A percentile compares a stretch with the other conserved stretches of the same genome.
These are phyloP conservation scores for Backusella sp. DNA, from an alignment of 192 early-diverging fungal species.

Conservation along the genomic window DNA sequence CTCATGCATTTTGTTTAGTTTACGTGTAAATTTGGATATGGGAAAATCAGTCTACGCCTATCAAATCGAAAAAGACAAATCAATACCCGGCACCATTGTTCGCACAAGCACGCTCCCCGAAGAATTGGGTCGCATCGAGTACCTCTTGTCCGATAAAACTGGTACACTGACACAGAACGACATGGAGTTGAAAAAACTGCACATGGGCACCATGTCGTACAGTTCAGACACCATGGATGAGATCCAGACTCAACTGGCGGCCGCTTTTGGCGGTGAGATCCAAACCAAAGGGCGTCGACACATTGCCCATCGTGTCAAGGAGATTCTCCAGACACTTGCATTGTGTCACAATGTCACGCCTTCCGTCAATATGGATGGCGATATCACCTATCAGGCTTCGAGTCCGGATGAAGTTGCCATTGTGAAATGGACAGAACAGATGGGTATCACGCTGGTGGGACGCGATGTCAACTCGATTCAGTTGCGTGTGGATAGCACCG, in stretches of 20 bases:
- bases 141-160: constrained; percentile 93
- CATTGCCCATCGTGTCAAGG: constrained; percentile 78
- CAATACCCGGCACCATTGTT: constrained; percentile 86
- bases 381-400: constrained; percentile 88
- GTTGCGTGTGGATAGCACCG: constrained; percentile 56
- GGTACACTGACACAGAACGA: constrained; percentile 97
- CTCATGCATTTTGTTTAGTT: constrained; percentile 28
- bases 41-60: constrained; percentile 89
- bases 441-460: constrained; percentile 80
- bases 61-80: constrained; percentile 85
- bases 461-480: constrained; percentile 73
- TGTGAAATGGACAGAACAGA: constrained; percentile 85
- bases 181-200: constrained; percentile 94
- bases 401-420: constrained; percentile 98
- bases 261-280: constrained; percentile 42
- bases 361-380: constrained; percentile 55
- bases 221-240: constrained; percentile 90
- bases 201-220: constrained; percentile 96
- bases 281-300: constrained; percentile 66
- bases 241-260: constrained; percentile 67
- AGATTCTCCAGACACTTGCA: constrained; percentile 87
- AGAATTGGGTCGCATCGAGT: constrained; percentile 92
- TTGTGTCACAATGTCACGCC: constrained; percentile 93
- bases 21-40: constrained; percentile 96
- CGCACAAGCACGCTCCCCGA: constrained; percentile 94